Evolutionary conservation across 345 rosid genomes (phyloP).

Genomic region (Excoecaria cochinchinensis): DNA sequence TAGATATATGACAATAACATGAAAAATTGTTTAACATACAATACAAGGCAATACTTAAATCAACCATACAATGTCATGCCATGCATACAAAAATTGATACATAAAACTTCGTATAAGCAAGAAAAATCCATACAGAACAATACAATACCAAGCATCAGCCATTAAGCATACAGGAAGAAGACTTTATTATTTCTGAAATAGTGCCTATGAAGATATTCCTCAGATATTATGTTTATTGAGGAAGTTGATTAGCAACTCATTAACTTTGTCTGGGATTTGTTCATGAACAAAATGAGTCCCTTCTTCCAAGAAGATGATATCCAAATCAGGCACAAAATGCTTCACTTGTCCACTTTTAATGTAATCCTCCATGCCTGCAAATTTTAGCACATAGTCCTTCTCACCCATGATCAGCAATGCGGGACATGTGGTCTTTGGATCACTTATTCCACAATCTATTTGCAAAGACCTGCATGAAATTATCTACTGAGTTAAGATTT

Average conservation of each 20-base stretch:
- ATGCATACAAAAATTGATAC: no score
- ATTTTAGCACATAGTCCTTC: constrained; percentile 28
- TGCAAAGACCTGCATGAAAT: constrained; percentile 3
- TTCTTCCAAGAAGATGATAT: constrained; percentile 21
- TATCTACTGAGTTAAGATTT: background rate
- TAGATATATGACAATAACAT: no score
- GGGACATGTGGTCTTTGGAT: constrained; percentile 24
- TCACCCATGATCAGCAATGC: constrained; percentile 29
- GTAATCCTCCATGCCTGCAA: constrained; percentile 30
- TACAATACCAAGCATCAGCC: background rate
- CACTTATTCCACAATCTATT: constrained; percentile 3
- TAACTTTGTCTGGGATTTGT: constrained; percentile 18
- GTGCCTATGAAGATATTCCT: background rate
- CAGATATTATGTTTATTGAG: constrained; percentile 11
- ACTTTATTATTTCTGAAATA: background rate
- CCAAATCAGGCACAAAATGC: constrained; percentile 28
- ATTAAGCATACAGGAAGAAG: background rate
- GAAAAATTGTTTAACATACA: no score
- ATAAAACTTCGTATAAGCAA: no score
- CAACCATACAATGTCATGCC: no score
- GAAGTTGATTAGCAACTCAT: constrained; percentile 17
- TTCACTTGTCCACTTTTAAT: constrained; percentile 23
- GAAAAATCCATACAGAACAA: background rate
- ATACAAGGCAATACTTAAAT: no score
- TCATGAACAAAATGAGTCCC: constrained; percentile 32